Evolutionary conservation across 1,139 yeast genomes (phyloP).

Genomic region (Lodderomyces jiufengensis): DNA sequence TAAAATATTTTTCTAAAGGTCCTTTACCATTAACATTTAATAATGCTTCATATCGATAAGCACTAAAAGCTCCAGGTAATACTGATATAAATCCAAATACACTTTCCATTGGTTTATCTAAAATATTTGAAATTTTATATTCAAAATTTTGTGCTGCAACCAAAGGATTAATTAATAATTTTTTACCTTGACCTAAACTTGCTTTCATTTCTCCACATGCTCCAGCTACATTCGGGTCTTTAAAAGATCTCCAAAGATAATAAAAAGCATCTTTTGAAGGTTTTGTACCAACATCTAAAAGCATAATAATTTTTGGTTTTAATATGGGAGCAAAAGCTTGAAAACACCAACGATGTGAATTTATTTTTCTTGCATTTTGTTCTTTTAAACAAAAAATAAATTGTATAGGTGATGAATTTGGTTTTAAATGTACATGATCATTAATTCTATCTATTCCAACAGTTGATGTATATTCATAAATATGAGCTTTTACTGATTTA

Average conservation of each 20-base stretch:
- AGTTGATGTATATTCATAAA: constrained; percentile 76
- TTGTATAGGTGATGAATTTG: constrained; percentile 67
- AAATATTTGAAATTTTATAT: constrained; percentile 75
- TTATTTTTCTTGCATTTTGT: constrained; percentile 69
- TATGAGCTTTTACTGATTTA: constrained; percentile 63
- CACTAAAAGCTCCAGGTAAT: constrained; percentile 85
- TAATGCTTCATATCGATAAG: constrained; percentile 70
- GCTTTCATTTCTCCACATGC: constrained; percentile 85
- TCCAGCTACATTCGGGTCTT: constrained; percentile 76
- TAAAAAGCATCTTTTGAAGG: constrained; percentile 72
- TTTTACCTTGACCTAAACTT: constrained; percentile 55
- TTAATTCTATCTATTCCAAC: constrained; percentile 68
- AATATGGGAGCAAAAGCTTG: constrained; percentile 73
- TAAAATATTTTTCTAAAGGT: constrained; percentile 74
- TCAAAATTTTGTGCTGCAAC: constrained; percentile 86
- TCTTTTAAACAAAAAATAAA: constrained; percentile 76
- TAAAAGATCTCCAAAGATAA: constrained; percentile 72
- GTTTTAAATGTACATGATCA: constrained; percentile 50
- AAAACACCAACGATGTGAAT: constrained; percentile 83
- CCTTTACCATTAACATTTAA: constrained; percentile 63
- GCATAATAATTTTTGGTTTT: constrained; percentile 65
- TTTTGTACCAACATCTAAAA: constrained; percentile 78
- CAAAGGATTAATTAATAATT: constrained; percentile 61
- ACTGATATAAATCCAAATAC: constrained; percentile 81
- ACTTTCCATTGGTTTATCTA: constrained; percentile 82